These are phyloP conservation scores for Exutisphaerella laricina DNA, from an alignment of 2,329 filamentous ascomycete species.

Conservation along the genomic window DNA sequence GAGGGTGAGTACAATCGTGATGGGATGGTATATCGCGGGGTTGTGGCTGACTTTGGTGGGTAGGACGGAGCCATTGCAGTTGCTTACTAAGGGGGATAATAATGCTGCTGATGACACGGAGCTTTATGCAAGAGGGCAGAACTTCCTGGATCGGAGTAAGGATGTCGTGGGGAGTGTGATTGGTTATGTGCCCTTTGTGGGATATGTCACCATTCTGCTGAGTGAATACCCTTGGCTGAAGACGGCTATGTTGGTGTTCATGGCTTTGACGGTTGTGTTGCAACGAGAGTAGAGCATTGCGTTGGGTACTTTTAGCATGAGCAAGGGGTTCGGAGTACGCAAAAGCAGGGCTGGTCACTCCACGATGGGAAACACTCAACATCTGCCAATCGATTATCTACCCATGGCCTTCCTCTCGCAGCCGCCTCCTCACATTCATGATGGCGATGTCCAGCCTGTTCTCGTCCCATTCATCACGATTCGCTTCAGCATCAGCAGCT, in stretches of 20 bases:
- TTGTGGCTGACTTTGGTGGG: too few species aligned
- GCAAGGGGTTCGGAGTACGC: conserved; percentile 13
- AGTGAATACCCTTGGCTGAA: conserved; percentile 97
- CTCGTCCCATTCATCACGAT: conserved; percentile 47
- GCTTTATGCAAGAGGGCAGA: conserved; percentile 78
- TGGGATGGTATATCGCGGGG: not conserved
- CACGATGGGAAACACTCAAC: not conserved
- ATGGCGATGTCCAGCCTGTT: conserved; percentile 61
- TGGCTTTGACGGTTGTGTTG: conserved; percentile 88
- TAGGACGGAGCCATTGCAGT: conserved; percentile 50
- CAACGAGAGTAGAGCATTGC: conserved; percentile 69
- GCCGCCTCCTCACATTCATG: conserved; percentile 51
- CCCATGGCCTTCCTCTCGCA: conserved; percentile 41
- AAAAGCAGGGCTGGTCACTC: not conserved
- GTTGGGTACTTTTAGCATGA: not conserved
- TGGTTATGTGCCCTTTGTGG: conserved; percentile 88
- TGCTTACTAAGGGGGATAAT: conserved; percentile 97
- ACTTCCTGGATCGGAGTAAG: conserved; percentile 68
- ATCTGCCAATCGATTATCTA: not conserved
- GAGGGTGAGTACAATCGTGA: conserved; percentile 42
- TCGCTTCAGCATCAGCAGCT: conserved; percentile 44
- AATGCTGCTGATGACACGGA: conserved; percentile 91
- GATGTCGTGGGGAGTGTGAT: conserved; percentile 93
- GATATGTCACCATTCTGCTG: conserved; percentile 93
- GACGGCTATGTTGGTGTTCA: conserved; percentile 86